These are phyloP conservation scores for Microsporum ferrugineum DNA, from an alignment of 2,329 filamentous ascomycete genomes.

Conservation along the genomic window DNA sequence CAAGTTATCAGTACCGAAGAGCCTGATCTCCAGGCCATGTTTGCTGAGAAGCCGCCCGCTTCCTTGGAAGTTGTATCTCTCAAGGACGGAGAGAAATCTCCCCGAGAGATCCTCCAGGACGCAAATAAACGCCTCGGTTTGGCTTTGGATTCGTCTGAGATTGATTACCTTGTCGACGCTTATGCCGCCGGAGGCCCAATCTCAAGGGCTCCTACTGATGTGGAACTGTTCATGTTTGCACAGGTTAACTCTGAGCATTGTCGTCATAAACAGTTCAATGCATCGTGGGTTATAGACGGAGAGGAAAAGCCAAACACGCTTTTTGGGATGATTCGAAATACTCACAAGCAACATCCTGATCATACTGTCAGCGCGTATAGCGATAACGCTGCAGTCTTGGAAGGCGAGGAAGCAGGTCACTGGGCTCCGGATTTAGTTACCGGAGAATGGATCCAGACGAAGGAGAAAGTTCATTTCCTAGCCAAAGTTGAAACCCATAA, in stretches of 20 bases:
- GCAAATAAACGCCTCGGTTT: slow-evolving; percentile 79
- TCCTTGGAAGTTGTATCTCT: slow-evolving; percentile 67
- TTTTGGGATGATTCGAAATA: slow-evolving; percentile 95
- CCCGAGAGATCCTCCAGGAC: slow-evolving; percentile 60
- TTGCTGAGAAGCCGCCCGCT: slow-evolving; percentile 54
- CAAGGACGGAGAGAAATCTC: slow-evolving; percentile 51
- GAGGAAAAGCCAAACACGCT: slow-evolving; percentile 65
- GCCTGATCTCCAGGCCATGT: slow-evolving; percentile 65
- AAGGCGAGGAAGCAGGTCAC: slow-evolving; percentile 59
- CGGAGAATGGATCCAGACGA: slow-evolving; percentile 76
- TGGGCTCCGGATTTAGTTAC: slow-evolving; percentile 84
- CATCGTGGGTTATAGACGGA: slow-evolving; percentile 89
- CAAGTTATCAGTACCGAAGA: slow-evolving; percentile 58
- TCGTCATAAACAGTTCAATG: slow-evolving; percentile 86
- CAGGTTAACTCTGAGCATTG: slow-evolving; percentile 98
- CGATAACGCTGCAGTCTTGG: slow-evolving; percentile 89
- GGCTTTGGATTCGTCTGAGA: slow-evolving; percentile 76
- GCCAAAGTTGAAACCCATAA: slow-evolving; percentile 98
- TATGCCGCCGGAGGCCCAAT: slow-evolving; percentile 54
- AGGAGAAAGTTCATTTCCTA: slow-evolving; percentile 76
- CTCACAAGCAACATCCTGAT: slow-evolving; percentile 63
- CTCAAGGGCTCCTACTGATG: slow-evolving; percentile 61
- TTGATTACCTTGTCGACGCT: slow-evolving; percentile 83
- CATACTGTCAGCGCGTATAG: slow-evolving; percentile 93
- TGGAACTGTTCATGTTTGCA: slow-evolving; percentile 98